These are phyloP conservation scores for Protomyces inundatus DNA, from an alignment of 1,139 yeast species.

Conservation along the genomic window DNA sequence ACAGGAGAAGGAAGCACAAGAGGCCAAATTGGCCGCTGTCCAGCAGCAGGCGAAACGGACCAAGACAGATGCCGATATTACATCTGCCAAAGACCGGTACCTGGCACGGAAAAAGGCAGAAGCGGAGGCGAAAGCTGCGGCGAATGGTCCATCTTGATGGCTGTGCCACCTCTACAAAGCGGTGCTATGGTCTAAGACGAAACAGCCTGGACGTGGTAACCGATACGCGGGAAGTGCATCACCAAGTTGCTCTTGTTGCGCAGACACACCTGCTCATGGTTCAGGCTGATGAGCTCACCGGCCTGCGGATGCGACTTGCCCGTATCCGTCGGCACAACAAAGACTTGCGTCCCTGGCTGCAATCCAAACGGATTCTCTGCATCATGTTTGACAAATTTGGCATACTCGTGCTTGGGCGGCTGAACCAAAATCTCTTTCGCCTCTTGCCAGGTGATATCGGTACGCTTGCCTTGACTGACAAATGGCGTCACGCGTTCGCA, in stretches of 20 bases:
- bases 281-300: conserved; percentile 8
- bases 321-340: conserved; percentile 9
- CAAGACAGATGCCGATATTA: conserved; percentile 31
- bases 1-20: conserved; percentile 47
- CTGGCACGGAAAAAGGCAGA: conserved; percentile 34
- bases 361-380: conserved; percentile 1
- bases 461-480: background rate
- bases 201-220: conserved; percentile 6
- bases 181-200: background rate
- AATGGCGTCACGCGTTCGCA: conserved; percentile 3
- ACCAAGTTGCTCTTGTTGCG: conserved; percentile 14
- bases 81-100: conserved; percentile 37
- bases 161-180: no score
- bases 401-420: conserved; percentile 24
- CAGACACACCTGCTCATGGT: conserved; percentile 13
- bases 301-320: conserved; percentile 20
- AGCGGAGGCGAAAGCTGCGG: background rate
- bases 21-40: conserved; percentile 20
- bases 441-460: conserved; percentile 9
- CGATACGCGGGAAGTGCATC: conserved; percentile 19
- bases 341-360: background rate
- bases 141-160: background rate
- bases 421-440: conserved; percentile 7
- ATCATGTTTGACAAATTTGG: conserved; percentile 19
- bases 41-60: conserved; percentile 30